Evolutionary conservation across 768 basidiomycete species (phyloP).

Genomic region (Lactarius pseudohatsudake): DNA sequence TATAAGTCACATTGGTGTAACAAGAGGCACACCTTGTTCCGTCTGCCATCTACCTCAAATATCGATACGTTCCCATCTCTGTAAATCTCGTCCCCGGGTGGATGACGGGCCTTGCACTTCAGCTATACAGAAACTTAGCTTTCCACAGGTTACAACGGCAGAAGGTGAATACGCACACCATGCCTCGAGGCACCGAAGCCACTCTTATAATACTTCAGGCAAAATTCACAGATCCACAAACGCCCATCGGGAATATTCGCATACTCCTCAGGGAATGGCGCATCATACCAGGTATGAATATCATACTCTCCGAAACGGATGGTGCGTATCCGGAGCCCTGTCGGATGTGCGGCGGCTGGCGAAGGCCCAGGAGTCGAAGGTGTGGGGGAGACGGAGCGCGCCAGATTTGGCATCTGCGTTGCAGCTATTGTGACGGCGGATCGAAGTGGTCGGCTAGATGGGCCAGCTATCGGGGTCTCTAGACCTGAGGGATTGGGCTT

Average conservation of each 20-base stretch:
- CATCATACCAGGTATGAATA: conserved; percentile 98
- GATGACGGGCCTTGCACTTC: conserved; percentile 94
- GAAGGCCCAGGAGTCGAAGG: conserved; percentile 39
- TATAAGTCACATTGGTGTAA: background rate
- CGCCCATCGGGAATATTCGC: conserved; percentile 86
- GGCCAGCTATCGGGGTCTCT: conserved; percentile 48
- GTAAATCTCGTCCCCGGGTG: conserved; percentile 98
- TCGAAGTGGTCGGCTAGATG: conserved; percentile 62
- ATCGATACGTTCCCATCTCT: conserved; percentile 85
- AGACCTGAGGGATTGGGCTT: conserved; percentile 48
- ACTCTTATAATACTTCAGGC: conserved; percentile 97
- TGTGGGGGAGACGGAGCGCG: conserved; percentile 36
- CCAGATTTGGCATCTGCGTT: conserved; percentile 33
- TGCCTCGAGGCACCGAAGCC: conserved; percentile 84
- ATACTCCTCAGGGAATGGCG: conserved; percentile 98
- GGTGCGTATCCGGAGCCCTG: conserved; percentile 69
- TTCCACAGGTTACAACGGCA: conserved; percentile 1
- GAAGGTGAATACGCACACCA: conserved; percentile 53
- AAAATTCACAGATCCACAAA: conserved; percentile 97
- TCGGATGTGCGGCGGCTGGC: conserved; percentile 27
- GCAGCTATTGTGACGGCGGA: conserved; percentile 48
- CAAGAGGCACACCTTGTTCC: conserved; percentile 72
- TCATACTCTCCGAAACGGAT: conserved; percentile 91
- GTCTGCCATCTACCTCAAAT: conserved; percentile 97
- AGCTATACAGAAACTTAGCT: conserved; percentile 47